Evolutionary conservation across 305 asterid genomes (phyloP).

Genomic region (Salvia sclarea): DNA sequence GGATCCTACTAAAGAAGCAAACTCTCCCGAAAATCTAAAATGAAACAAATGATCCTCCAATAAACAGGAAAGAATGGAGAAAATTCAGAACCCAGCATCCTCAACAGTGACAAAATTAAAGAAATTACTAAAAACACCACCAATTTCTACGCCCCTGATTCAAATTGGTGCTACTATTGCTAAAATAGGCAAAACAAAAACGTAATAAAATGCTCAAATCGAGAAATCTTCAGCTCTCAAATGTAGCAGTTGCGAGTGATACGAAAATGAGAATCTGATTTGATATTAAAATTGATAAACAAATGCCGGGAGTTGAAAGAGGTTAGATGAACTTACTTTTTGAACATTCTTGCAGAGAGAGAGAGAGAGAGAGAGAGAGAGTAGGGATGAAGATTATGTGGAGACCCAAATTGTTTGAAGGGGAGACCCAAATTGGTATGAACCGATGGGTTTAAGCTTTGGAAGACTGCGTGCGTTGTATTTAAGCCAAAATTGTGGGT

Average conservation of each 20-base stretch:
- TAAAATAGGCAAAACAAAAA: not conserved
- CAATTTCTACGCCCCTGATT: not conserved
- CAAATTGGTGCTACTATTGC: not conserved
- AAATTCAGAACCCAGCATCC: constrained; percentile 2
- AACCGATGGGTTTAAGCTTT: not conserved
- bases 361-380: not conserved
- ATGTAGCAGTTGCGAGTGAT: constrained; percentile 6
- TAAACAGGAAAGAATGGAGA: not conserved
- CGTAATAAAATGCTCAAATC: not conserved
- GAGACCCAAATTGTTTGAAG: not conserved
- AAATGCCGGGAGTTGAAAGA: not conserved
- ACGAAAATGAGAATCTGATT: not conserved
- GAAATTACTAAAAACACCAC: not conserved
- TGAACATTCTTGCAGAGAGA: constrained; percentile 56
- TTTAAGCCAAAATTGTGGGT: constrained; percentile 23
- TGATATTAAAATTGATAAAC: not conserved
- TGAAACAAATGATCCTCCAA: not conserved
- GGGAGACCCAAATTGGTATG: not conserved
- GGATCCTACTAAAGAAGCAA: not conserved
- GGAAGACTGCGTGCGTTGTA: constrained; percentile 22
- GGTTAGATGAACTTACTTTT: constrained; percentile 53
- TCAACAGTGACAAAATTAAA: not conserved
- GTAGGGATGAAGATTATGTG: constrained; percentile 37
- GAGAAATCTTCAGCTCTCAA: constrained; percentile 8
- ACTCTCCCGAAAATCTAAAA: not conserved